These are phyloP conservation scores for Citrus mangshanensis DNA, from an alignment of 345 rosid species.

Conservation along the genomic window DNA sequence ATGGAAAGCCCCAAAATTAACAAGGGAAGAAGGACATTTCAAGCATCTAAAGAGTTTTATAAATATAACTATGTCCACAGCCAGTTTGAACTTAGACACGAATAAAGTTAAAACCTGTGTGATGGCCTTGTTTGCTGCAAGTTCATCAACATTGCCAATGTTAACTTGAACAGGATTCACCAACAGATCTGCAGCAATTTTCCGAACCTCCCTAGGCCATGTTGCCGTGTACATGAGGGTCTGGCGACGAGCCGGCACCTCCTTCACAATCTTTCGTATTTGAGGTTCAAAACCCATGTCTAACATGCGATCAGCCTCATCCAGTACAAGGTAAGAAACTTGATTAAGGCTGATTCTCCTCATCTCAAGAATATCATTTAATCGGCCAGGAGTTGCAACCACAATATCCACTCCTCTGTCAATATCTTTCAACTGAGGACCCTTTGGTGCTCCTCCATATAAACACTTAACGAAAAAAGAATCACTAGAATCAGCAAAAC, in stretches of 20 bases:
- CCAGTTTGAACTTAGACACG: background rate
- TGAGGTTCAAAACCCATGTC: conserved; percentile 99
- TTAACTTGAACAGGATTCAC: conserved; percentile 95
- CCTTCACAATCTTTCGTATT: conserved; percentile 91
- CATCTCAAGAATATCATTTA: conserved; percentile 98
- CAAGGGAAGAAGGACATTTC: background rate
- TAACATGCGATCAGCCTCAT: conserved; percentile 98
- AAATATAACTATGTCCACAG: background rate
- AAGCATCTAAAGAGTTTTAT: background rate
- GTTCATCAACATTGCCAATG: conserved; percentile 95
- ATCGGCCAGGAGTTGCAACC: conserved; percentile 98
- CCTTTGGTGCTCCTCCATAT: conserved; percentile 99
- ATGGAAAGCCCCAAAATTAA: no score
- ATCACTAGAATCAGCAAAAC: conserved; percentile 6
- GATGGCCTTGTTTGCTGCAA: conserved; percentile 96
- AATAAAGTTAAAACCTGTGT: conserved; percentile 63
- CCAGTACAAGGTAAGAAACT: conserved; percentile 89
- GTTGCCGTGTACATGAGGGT: conserved; percentile 99
- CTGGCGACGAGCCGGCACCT: conserved; percentile 89
- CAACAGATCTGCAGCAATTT: conserved; percentile 93
- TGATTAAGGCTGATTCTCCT: conserved; percentile 82
- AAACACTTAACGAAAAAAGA: conserved; percentile 54
- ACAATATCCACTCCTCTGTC: conserved; percentile 93
- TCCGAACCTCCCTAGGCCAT: conserved; percentile 97
- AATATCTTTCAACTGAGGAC: conserved; percentile 85